Evolutionary conservation across 176 grass and related monocot genomes (phyloP).

Genomic region (Pontederia paniculata): DNA sequence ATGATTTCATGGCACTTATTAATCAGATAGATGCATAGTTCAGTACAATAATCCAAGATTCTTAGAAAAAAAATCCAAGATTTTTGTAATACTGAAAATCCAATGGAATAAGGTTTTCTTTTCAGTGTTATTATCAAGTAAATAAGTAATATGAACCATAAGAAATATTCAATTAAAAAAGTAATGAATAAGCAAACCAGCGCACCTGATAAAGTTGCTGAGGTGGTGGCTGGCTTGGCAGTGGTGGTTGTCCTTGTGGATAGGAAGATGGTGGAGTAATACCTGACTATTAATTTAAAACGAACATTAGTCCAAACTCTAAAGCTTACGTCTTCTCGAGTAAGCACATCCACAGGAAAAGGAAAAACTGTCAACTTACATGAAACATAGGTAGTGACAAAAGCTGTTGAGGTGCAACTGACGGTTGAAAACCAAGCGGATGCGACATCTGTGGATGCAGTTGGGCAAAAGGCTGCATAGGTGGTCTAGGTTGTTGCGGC

Average conservation of each 20-base stretch:
- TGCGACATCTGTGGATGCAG: slow-evolving; percentile 43
- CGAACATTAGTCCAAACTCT: too few species aligned
- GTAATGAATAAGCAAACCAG: slow-evolving; percentile 10
- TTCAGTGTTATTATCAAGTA: slow-evolving; percentile 14
- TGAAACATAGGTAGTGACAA: slow-evolving; percentile 46
- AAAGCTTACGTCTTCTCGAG: too few species aligned
- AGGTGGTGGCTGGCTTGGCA: slow-evolving; percentile 54
- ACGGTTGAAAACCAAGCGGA: slow-evolving; percentile 33
- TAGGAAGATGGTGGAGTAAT: slow-evolving; percentile 62
- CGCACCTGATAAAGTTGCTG: slow-evolving; percentile 75
- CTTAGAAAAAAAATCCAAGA: too few species aligned
- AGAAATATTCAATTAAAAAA: slow-evolving; percentile 3
- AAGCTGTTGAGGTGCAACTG: slow-evolving; percentile 54
- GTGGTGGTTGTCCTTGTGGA: slow-evolving; percentile 48
- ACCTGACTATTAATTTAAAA: slow-evolving; percentile 24
- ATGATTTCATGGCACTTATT: too few species aligned
- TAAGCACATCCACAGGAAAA: too few species aligned
- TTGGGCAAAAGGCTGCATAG: slow-evolving; percentile 47
- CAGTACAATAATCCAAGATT: too few species aligned
- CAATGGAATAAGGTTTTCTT: background rate
- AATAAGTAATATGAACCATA: slow-evolving; percentile 3
- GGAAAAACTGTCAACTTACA: slow-evolving; percentile 31
- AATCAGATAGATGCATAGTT: too few species aligned
- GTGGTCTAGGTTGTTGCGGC: slow-evolving; percentile 66
- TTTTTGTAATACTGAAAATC: too few species aligned